Base-by-base conservation (phyloP, 1,139 yeast species). In the Hansenula sp. region DNA sequence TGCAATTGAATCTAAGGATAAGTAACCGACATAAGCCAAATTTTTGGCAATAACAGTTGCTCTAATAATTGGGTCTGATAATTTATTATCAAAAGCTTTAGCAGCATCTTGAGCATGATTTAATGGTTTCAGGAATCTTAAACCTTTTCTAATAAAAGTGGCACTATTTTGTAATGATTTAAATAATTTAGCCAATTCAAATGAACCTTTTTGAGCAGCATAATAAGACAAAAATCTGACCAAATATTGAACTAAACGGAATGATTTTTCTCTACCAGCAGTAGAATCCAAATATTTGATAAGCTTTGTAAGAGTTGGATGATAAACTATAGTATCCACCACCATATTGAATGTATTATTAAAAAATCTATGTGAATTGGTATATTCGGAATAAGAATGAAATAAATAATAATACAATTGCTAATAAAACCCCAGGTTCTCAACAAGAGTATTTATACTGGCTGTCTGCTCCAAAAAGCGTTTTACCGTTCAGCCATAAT, bases 81-180 rank as follows among this genome's bases (percentile, higher is more conserved):
- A 73, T 67, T 84, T 83, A 64, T 87, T 83, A 57, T 80, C 87
- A 55, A 69, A 76, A 18, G 86, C 75, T 50, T 75, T 73, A 5
- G 87, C 73, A 8, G 94, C 89, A 14, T 78, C 73, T 55, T 82
- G 82, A 44, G 85, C 61, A 60, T 85, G 90, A 57, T 74, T 75
- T 56, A 90, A 66, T 1, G 96, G 96, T 66, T 89, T 90, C 51
- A 89, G 77, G 59, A 83, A 81, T 56, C 97, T 76, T 73, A 90
- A 68, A 18, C 90, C 81, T 68, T 90, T 90, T 61, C 97, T 79
- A 45, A 88, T 73, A 49, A 84, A 68, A 16, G 87, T 79, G 29
- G 82, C 71, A 48, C 82, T 79, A 37, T 62, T 60, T 61, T 79
- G 82, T 43, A 84, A 59, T 19, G 69, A 66, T 50, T 69, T 69